A percentile compares a stretch with the other conserved stretches of the same genome.
Evolutionary conservation across 2,329 filamentous ascomycete species (phyloP).

Genomic region (Verticillium nonalfalfae): DNA sequence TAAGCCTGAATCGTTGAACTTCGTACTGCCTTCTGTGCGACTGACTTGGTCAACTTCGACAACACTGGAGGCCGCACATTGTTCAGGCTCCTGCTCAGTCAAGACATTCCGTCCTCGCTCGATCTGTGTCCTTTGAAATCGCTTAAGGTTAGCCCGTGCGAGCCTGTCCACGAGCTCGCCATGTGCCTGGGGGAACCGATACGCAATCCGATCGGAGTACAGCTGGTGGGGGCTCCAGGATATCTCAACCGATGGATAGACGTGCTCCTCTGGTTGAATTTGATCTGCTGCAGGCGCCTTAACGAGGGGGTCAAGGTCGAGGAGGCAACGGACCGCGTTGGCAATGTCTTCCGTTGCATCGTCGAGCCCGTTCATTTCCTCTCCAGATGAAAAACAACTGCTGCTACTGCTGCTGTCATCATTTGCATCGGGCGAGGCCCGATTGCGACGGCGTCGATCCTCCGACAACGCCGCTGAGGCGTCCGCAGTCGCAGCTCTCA

Average conservation of each 20-base stretch:
- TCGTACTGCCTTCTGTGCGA: neutral
- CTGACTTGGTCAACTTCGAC: neutral
- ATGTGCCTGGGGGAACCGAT: neutral
- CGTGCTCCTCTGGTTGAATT: neutral
- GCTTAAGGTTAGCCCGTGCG: neutral
- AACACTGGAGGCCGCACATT: neutral
- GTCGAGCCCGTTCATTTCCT: neutral
- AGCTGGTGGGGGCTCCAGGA: neutral
- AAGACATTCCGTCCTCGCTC: neutral
- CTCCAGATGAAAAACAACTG: neutral
- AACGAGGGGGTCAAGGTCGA: neutral
- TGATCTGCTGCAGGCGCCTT: neutral
- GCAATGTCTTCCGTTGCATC: neutral
- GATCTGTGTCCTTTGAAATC: conserved; percentile 1
- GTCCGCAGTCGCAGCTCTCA: neutral
- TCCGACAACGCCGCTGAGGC: neutral
- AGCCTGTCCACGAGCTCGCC: neutral
- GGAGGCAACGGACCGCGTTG: neutral
- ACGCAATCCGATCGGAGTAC: neutral
- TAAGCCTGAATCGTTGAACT: neutral
- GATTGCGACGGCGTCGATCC: neutral
- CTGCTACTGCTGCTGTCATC: neutral
- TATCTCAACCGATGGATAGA: neutral
- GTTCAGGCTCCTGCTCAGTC: neutral
- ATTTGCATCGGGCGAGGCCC: neutral